Evolutionary conservation across 106 monocot genomes (phyloP).

Genomic region (Iris macrosiphon): DNA sequence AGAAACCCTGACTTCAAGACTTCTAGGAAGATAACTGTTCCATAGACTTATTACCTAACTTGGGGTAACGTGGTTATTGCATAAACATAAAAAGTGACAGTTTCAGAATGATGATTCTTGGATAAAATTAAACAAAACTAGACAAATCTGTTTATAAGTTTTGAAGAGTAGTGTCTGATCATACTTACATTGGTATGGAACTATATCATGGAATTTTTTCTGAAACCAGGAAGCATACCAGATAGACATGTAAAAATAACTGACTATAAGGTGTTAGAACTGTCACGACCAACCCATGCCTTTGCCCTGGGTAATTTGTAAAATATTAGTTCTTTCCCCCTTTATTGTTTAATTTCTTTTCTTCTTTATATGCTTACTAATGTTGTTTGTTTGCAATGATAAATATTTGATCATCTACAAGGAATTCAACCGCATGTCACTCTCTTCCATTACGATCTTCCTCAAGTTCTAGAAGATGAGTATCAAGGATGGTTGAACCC

Average conservation of each 20-base stretch:
- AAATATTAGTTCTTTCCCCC: not conserved
- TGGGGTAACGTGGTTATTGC: too few species aligned
- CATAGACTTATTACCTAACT: too few species aligned
- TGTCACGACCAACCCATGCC: not conserved
- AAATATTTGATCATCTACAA: conserved; percentile 1
- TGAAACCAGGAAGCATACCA: not conserved
- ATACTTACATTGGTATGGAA: too few species aligned
- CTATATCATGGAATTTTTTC: too few species aligned
- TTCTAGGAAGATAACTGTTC: too few species aligned
- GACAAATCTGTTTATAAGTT: too few species aligned
- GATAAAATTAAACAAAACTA: too few species aligned
- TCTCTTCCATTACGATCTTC: conserved; percentile 46
- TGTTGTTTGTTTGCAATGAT: not conserved
- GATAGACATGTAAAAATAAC: not conserved
- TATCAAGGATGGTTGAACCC: conserved; percentile 57
- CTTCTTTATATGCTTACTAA: not conserved
- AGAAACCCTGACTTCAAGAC: too few species aligned
- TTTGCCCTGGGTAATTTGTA: not conserved
- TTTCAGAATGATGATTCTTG: too few species aligned
- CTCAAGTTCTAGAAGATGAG: conserved; percentile 62
- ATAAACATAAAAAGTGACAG: too few species aligned
- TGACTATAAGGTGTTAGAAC: too few species aligned
- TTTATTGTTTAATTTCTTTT: not conserved
- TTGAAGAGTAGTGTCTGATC: too few species aligned
- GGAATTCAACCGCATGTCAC: conserved; percentile 52